phyloP scores from a whole-genome alignment of 345 rosid species.

The Firmiana major region DNA sequence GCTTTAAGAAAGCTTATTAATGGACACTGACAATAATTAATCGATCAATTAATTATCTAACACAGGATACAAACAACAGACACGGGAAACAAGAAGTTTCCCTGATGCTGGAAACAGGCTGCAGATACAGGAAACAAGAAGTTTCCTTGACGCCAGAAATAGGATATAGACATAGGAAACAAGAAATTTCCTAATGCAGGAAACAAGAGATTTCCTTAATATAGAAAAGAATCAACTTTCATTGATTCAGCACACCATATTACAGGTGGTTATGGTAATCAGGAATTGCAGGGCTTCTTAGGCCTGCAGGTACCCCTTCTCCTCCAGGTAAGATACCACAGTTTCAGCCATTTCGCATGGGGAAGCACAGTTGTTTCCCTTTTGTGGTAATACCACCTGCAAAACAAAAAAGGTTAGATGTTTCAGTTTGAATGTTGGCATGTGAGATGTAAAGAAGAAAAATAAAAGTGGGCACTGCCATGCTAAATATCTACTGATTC shows the following conservation, averaged over 20 bases:
- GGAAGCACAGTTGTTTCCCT: constrained; percentile 31
- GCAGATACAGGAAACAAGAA: constrained; percentile 3
- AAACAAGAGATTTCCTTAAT: constrained; percentile 29
- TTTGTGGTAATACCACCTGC: constrained; percentile 63
- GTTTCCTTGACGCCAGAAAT: constrained; percentile 8
- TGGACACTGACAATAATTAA: neutral
- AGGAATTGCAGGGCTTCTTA: constrained; percentile 16
- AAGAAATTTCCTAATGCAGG: constrained; percentile 3
- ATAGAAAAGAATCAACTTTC: neutral
- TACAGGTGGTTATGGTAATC: neutral
- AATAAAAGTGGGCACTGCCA: neutral
- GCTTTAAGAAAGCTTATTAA: neutral
- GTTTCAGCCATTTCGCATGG: constrained; percentile 61
- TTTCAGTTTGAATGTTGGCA: neutral
- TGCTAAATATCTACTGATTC: neutral
- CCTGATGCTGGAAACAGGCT: neutral
- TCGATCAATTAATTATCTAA: neutral
- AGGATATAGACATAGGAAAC: neutral
- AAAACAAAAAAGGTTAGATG: constrained; percentile 1
- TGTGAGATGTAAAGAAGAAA: neutral
- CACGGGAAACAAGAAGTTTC: neutral
- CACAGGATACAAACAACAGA: neutral
- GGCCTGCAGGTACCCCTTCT: constrained; percentile 56
- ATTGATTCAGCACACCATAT: neutral
- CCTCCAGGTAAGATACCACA: constrained; percentile 62